Evolutionary conservation across 768 basidiomycete genomes (phyloP).

Genomic region (Chalciporus pseudorubinellus): DNA sequence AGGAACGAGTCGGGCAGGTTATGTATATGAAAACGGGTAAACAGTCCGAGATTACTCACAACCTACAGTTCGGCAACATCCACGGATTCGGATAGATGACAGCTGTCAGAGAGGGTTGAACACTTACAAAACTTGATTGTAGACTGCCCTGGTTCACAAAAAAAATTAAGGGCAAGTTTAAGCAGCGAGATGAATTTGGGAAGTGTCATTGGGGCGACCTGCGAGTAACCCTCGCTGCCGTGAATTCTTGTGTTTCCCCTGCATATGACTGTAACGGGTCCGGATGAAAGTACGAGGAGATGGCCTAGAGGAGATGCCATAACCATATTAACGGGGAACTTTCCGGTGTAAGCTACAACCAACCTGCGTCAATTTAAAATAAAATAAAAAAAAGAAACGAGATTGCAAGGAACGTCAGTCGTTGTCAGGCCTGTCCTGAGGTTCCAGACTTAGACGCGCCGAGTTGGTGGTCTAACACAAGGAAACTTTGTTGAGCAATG

Average conservation of each 20-base stretch:
- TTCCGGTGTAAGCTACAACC: conserved; percentile 12
- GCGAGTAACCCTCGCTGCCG: conserved; percentile 23
- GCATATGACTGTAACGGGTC: conserved; percentile 36
- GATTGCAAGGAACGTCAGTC: conserved; percentile 9
- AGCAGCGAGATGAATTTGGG: conserved; percentile 21
- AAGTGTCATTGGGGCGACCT: conserved; percentile 15
- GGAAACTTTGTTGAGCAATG: conserved; percentile 15
- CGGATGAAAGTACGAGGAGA: conserved; percentile 10
- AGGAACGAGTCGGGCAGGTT: conserved; percentile 19
- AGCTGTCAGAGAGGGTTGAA: conserved; percentile 23
- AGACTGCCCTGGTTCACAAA: conserved; percentile 25
- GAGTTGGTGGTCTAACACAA: conserved; percentile 7
- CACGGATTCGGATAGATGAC: conserved; percentile 33
- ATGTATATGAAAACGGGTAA: conserved; percentile 14
- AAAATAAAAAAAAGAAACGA: conserved; percentile 9
- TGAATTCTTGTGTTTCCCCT: conserved; percentile 23
- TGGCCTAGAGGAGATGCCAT: no score
- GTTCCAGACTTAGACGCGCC: conserved; percentile 8
- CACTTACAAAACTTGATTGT: conserved; percentile 28
- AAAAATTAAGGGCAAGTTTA: conserved; percentile 19
- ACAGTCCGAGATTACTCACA: conserved; percentile 20
- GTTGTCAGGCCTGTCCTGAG: conserved; percentile 19
- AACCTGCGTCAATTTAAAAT: conserved; percentile 5
- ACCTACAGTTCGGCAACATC: conserved; percentile 16
- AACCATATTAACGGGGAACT: conserved; percentile 30